A percentile compares a stretch with the other conserved stretches of the same genome.
Evolutionary conservation across 2,329 filamentous ascomycete species (phyloP).

Genomic region (Apiospora arundinis): DNA sequence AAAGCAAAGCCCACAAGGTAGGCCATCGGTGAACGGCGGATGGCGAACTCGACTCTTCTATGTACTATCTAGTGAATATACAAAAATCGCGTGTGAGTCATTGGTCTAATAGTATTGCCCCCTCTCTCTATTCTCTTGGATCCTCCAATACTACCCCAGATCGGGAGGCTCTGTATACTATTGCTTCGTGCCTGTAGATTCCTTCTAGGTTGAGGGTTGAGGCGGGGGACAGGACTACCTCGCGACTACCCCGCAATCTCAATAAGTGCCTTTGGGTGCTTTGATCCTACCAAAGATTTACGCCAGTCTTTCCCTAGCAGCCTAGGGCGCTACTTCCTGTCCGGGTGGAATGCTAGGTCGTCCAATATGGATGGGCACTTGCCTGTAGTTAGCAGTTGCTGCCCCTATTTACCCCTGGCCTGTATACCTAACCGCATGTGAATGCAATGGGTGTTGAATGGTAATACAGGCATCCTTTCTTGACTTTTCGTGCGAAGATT

Average conservation of each 20-base stretch:
- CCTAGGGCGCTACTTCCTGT: not conserved
- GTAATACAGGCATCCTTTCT: not conserved
- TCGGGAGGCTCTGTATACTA: not conserved
- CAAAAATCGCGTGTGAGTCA: not conserved
- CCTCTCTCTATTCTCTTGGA: not conserved
- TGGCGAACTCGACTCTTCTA: not conserved
- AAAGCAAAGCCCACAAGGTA: not conserved
- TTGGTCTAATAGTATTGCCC: not conserved
- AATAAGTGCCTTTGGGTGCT: not conserved
- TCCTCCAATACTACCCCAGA: not conserved
- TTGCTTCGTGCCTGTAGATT: not conserved
- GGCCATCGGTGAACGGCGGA: not conserved
- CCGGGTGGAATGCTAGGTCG: not conserved
- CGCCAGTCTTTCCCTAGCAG: not conserved
- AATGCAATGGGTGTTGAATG: not conserved
- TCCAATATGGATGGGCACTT: not conserved
- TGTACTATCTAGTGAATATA: too few relatives aligned
- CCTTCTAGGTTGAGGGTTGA: not conserved
- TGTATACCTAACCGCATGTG: not conserved
- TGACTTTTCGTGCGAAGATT: not conserved
- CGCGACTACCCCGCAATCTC: constrained; percentile 1
- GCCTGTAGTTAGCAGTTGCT: not conserved
- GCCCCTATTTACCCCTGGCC: not conserved
- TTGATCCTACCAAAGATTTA: not conserved
- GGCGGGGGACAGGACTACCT: not conserved